These are phyloP conservation scores for Mycosarcoma maydis DNA, from an alignment of 1,284 basidiomycete species.

Conservation along the genomic window DNA sequence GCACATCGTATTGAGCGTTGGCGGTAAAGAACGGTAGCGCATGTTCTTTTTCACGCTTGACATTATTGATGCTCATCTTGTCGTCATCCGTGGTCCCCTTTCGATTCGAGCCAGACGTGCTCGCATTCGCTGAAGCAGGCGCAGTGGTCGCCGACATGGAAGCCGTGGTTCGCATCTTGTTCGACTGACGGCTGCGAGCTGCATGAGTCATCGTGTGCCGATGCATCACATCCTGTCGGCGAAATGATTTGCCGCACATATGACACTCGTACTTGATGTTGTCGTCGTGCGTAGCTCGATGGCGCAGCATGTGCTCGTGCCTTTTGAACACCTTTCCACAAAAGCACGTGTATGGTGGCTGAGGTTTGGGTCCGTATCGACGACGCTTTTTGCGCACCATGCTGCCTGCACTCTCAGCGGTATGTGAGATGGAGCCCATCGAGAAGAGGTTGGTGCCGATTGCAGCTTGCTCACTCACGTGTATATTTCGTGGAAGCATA, in stretches of 20 bases:
- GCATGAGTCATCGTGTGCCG: conserved; percentile 47
- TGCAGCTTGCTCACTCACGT: background rate
- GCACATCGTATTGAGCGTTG: conserved; percentile 4
- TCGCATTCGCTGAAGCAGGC: background rate
- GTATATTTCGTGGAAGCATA: conserved; percentile 4
- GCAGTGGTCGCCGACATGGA: background rate
- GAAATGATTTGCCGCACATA: conserved; percentile 47
- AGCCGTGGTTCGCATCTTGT: conserved; percentile 30
- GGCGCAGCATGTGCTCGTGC: conserved; percentile 50
- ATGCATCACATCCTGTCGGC: conserved; percentile 52
- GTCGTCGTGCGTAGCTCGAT: conserved; percentile 48
- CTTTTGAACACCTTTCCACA: conserved; percentile 49
- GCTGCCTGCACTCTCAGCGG: background rate
- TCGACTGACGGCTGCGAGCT: conserved; percentile 20
- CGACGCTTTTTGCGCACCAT: conserved; percentile 34
- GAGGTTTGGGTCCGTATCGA: conserved; percentile 38
- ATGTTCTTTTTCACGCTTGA: conserved; percentile 14
- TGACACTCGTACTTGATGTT: conserved; percentile 42
- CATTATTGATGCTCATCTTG: background rate
- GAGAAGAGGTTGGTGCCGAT: background rate
- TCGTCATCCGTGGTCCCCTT: background rate
- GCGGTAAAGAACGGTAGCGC: background rate
- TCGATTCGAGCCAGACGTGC: background rate
- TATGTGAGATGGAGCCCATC: background rate
- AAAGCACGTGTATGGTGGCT: conserved; percentile 44